Percentiles rank a stretch among this genome's conserved stretches.
phyloP scores from a whole-genome alignment of 2,329 filamentous ascomycete species.

The Penicillium sp. region DNA sequence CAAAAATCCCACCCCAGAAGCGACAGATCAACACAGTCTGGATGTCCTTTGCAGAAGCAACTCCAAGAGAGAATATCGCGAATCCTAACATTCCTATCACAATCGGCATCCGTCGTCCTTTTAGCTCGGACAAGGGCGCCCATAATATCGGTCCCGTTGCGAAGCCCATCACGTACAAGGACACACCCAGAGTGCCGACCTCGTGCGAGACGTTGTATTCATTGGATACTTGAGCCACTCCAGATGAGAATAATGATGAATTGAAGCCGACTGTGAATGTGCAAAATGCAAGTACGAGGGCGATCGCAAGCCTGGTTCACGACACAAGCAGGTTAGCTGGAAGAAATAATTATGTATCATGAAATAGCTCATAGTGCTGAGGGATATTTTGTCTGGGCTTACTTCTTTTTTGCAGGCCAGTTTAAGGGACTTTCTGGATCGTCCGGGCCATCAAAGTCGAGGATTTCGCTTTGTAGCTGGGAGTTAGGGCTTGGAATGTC shows the following conservation, averaged over 20 bases:
- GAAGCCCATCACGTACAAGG: slow-evolving; percentile 44
- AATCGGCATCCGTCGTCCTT: slow-evolving; percentile 7
- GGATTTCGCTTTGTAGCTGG: too few relatives aligned
- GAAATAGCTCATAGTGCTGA: too few relatives aligned
- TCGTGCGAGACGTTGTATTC: slow-evolving; percentile 43
- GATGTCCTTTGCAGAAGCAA: slow-evolving; percentile 33
- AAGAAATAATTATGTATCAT: too few relatives aligned
- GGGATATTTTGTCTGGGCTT: too few relatives aligned
- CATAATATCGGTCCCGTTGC: slow-evolving; percentile 22
- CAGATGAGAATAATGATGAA: slow-evolving; percentile 52
- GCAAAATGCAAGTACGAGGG: too few relatives aligned
- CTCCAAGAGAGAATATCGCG: slow-evolving; percentile 32
- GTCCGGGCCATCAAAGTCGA: too few relatives aligned
- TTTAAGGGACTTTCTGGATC: too few relatives aligned
- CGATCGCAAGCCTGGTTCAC: too few relatives aligned
- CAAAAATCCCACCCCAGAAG: slow-evolving; percentile 26
- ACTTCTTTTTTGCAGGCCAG: too few relatives aligned
- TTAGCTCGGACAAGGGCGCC: slow-evolving; percentile 18
- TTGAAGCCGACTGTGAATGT: slow-evolving; percentile 44
- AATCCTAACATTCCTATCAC: neutral
- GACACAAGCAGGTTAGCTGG: too few relatives aligned
- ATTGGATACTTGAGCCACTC: slow-evolving; percentile 43
- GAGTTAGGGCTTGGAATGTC: too few relatives aligned
- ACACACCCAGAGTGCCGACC: slow-evolving; percentile 47
- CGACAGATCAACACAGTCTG: slow-evolving; percentile 24